A percentile compares a stretch with the other conserved stretches of the same genome.
phyloP scores from a whole-genome alignment of 2,329 filamentous ascomycete species.

The Fusarium oxysporum region DNA sequence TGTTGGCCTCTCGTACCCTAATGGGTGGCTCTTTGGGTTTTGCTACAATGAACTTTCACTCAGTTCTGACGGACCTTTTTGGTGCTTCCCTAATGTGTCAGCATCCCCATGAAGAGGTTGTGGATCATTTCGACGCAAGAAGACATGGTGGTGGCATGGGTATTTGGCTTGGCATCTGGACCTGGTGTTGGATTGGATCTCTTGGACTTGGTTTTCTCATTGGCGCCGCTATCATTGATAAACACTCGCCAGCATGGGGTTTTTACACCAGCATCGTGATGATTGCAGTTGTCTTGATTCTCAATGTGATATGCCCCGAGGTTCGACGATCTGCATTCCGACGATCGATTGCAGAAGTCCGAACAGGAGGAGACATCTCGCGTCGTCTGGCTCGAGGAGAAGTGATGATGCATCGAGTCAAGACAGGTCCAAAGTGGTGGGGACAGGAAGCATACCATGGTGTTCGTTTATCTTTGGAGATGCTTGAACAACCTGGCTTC shows the following conservation, averaged over 20 bases:
- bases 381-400: conserved; percentile 76
- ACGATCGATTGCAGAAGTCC: conserved; percentile 74
- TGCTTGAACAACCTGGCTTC: conserved; percentile 81
- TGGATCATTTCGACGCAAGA: conserved; percentile 74
- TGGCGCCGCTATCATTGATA: conserved; percentile 76
- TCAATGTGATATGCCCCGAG: conserved; percentile 79
- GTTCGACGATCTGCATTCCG: conserved; percentile 76
- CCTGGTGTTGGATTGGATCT: conserved; percentile 80
- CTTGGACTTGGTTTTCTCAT: conserved; percentile 78
- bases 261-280: conserved; percentile 80
- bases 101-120: conserved; percentile 78
- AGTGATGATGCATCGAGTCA: conserved; percentile 79
- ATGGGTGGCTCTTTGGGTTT: conserved; percentile 79
- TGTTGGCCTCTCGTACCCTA: conserved; percentile 72
- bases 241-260: conserved; percentile 75
- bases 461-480: conserved; percentile 72
- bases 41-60: conserved; percentile 81
- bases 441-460: conserved; percentile 81
- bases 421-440: conserved; percentile 81
- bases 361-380: conserved; percentile 63
- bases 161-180: conserved; percentile 83
- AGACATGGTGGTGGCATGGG: conserved; percentile 83
- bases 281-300: conserved; percentile 71
- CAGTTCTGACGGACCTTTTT: conserved; percentile 78
- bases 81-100: conserved; percentile 79